A percentile compares a stretch with the other conserved stretches of the same genome.
These are phyloP conservation scores for Trichoderma arundinaceum DNA, from an alignment of 2,329 filamentous ascomycete genomes.

Conservation along the genomic window DNA sequence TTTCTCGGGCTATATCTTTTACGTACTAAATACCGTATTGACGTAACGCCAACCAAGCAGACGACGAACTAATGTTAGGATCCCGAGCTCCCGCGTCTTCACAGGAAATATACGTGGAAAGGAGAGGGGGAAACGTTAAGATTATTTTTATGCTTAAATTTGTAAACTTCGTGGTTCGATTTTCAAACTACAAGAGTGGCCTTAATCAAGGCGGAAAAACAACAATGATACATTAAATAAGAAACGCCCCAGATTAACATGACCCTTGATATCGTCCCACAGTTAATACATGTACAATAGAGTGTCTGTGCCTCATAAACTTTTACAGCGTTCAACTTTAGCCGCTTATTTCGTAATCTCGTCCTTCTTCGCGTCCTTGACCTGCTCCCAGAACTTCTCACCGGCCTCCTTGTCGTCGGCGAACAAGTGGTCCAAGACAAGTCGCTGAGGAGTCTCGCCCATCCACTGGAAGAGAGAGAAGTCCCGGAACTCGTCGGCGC, in stretches of 20 bases:
- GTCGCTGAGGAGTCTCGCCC: conserved; percentile 70
- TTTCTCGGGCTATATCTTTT: no score
- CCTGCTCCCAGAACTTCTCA: conserved; percentile 65
- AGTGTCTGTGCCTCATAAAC: neutral
- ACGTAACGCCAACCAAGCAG: no score
- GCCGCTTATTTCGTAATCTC: conserved; percentile 48
- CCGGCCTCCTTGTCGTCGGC: conserved; percentile 64
- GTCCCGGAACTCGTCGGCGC: conserved; percentile 72
- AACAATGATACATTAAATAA: neutral
- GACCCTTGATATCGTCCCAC: conserved; percentile 16
- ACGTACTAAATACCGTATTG: no score
- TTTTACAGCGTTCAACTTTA: neutral
- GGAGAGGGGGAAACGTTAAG: neutral
- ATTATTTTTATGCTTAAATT: conserved; percentile 10
- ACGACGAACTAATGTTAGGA: neutral
- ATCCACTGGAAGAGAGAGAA: conserved; percentile 79
- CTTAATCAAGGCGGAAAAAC: neutral
- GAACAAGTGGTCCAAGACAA: conserved; percentile 72
- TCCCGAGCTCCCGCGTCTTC: neutral
- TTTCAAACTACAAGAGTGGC: conserved; percentile 1
- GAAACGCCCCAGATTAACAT: conserved; percentile 19
- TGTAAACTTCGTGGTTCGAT: neutral
- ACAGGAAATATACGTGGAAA: neutral
- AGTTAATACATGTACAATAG: conserved; percentile 25
- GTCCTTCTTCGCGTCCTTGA: conserved; percentile 67